A percentile compares a stretch with the other conserved stretches of the same genome.
Evolutionary conservation across 257 asterid genomes (phyloP).

Genomic region (Penstemon eatonii): DNA sequence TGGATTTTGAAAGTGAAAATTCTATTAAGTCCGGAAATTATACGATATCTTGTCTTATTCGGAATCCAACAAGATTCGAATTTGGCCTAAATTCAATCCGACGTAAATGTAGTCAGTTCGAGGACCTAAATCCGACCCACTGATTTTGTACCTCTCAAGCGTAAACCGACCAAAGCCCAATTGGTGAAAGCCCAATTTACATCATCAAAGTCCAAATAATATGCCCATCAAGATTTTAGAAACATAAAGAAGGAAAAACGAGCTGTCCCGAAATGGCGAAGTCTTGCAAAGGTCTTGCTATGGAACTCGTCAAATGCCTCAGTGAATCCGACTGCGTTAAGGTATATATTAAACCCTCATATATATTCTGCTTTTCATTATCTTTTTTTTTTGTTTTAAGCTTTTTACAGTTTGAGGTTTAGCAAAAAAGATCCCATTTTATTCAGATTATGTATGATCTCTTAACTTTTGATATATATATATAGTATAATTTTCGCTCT

Average conservation of each 20-base stretch:
- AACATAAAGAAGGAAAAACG: not conserved
- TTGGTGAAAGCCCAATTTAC: not conserved
- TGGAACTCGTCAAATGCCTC: conserved; percentile 86
- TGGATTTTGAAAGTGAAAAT: too few species aligned
- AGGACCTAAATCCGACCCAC: too few species aligned
- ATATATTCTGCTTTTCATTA: too few species aligned
- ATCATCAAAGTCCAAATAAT: not conserved
- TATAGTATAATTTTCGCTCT: not conserved
- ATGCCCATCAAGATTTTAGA: not conserved
- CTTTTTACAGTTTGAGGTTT: not conserved
- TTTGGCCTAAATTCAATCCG: too few species aligned
- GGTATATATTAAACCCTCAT: conserved; percentile 34
- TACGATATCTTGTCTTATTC: too few species aligned
- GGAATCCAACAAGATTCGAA: too few species aligned
- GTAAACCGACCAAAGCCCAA: too few species aligned
- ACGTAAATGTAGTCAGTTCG: too few species aligned
- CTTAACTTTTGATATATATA: not conserved
- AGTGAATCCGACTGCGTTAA: conserved; percentile 91
- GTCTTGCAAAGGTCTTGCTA: conserved; percentile 92
- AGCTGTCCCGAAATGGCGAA: conserved; percentile 58
- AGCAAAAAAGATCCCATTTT: conserved; percentile 9
- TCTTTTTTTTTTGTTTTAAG: not conserved
- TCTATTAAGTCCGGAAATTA: too few species aligned
- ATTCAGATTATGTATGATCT: not conserved
- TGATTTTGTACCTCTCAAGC: too few species aligned